Conservation (phyloP, 2,329 filamentous ascomycete genomes). For the Diplocarpon rosae region DNA sequence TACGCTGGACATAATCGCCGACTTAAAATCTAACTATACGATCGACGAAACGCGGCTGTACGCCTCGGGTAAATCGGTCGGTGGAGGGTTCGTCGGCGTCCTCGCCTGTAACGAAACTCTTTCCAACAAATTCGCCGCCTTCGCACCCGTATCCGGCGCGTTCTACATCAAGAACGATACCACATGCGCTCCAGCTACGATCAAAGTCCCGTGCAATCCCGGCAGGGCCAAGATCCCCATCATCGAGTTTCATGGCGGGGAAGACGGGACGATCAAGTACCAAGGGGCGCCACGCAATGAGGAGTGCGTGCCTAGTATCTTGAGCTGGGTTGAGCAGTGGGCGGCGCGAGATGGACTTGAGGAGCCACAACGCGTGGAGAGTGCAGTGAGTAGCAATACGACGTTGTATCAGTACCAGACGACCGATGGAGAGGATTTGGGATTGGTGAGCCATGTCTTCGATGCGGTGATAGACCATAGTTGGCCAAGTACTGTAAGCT, state of each 20-base stretch:
- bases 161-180: constrained; percentile 28
- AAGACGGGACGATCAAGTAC: constrained; percentile 36
- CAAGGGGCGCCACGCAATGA: constrained; percentile 32
- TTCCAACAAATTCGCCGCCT: constrained; percentile 31
- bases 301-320: constrained; percentile 35
- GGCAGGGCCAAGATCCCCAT: constrained; percentile 31
- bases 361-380: constrained; percentile 4
- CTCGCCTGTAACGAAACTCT: constrained; percentile 32
- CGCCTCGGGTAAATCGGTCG: constrained; percentile 36
- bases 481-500: neutral
- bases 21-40: constrained; percentile 27
- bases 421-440: neutral
- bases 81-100: constrained; percentile 33
- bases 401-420: constrained; percentile 8
- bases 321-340: constrained; percentile 32
- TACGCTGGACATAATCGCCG: constrained; percentile 30
- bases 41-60: constrained; percentile 33
- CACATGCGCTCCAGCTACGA: constrained; percentile 28
- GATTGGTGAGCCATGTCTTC: neutral
- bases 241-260: constrained; percentile 39
- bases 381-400: constrained; percentile 11
- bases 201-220: constrained; percentile 30
- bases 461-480: neutral
- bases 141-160: constrained; percentile 35
- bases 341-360: constrained; percentile 25